phyloP scores from a whole-genome alignment of 805 yeast genomes.

The Blastobotrys chiropterorum region DNA sequence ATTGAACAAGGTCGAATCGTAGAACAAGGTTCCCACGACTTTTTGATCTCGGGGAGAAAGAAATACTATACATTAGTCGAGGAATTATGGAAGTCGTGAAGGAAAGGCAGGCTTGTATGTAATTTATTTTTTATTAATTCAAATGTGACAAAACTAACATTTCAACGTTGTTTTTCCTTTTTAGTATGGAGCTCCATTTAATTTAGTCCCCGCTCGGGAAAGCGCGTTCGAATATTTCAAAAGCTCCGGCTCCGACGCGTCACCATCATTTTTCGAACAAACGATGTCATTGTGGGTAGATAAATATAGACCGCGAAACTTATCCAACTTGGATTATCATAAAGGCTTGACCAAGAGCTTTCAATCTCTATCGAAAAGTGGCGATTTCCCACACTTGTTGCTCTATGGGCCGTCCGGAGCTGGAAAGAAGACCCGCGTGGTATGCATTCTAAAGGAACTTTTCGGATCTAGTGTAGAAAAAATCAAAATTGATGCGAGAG shows the following conservation, averaged over 20 bases:
- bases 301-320: conserved; percentile 72
- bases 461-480: conserved; percentile 80
- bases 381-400: conserved; percentile 88
- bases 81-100: not conserved
- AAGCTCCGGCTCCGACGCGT: not conserved
- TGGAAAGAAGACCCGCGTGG: conserved; percentile 91
- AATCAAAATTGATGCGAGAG: conserved; percentile 83
- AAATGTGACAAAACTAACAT: no score
- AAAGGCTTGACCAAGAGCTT: conserved; percentile 56
- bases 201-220: no score
- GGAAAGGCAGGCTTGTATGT: no score
- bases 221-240: no score
- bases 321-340: conserved; percentile 64
- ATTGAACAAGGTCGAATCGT: not conserved
- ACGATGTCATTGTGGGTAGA: conserved; percentile 95
- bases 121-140: no score
- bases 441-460: conserved; percentile 69
- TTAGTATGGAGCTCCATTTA: no score
- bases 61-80: not conserved
- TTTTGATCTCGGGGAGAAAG: not conserved
- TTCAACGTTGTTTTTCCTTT: no score
- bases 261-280: no score
- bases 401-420: conserved; percentile 96
- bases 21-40: not conserved
- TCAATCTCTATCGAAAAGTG: conserved; percentile 54